Evolutionary conservation across 2,329 filamentous ascomycete species (phyloP), one percentile per base, ranked within the genome.

Genomic region (Colletotrichum tanaceti): DNA sequence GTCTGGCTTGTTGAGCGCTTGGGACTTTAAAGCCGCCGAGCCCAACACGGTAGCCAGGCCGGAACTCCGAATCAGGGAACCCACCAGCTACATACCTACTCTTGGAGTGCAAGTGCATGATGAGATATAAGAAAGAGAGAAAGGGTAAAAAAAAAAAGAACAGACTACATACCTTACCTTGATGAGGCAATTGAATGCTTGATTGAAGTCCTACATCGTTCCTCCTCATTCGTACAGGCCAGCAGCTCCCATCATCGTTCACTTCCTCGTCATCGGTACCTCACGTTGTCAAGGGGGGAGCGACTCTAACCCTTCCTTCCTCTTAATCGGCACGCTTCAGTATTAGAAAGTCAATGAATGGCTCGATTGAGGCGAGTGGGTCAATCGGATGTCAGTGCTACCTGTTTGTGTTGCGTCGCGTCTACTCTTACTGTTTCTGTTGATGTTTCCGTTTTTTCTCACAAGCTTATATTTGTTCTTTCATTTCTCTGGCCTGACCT

Each of bases 1-100:
- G 38, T 68, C 47, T 63, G 50, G 54, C 68, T 70, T 70, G 68
- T 70, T 70, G 68, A 70, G 67, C 63, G 63, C 62, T 63, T 63
- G 50, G 66, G 63, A 50, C 63, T 61, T 62, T 66, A 39, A 46
- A 32, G 9, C 6, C 28, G 58, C 59, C 59, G 44, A 67, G 61
- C 47, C 62, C 44, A 63, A 35, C 20, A 24, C 22, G 3, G 46
- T 16, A 63, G 49, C 22, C 14, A 41, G 58, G 11, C 43, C 44
- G 58, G 38, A 38, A 24, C 47, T 50, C 58, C 39, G 50, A 43
- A 16, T 20, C 50, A 47, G 39, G 43, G 32, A 35, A 35, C 32
- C 32, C n/a, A n/a, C n/a, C n/a, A n/a, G n/a, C n/a, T 35, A 35
- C 9, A 0, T 11, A 10, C 32, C 28, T 32, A 32, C 28, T 9